These are phyloP conservation scores for Linnemannia zychae DNA, from an alignment of 192 early-diverging fungal genomes.

Conservation along the genomic window DNA sequence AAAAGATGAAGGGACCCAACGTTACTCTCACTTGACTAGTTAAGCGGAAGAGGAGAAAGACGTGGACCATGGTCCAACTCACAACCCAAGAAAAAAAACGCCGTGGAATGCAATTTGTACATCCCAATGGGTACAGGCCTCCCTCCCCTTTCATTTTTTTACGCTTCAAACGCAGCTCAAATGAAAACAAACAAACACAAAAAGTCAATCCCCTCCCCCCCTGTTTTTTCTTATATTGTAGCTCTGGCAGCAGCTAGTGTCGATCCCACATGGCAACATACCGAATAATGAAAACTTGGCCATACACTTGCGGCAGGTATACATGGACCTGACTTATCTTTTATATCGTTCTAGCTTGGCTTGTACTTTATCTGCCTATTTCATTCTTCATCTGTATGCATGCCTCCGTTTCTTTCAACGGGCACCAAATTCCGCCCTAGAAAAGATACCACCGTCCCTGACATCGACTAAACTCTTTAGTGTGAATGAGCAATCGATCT, in stretches of 20 bases:
- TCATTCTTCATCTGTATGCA: neutral
- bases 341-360: too few species aligned
- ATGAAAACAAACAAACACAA: neutral
- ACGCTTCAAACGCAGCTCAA: neutral
- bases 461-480: neutral
- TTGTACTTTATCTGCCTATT: too few species aligned
- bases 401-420: neutral
- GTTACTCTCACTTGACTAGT: neutral
- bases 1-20: neutral
- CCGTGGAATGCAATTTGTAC: constrained; percentile 6
- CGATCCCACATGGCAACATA: constrained; percentile 5
- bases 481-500: neutral
- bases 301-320: too few species aligned
- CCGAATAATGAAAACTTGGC: neutral
- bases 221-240: neutral
- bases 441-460: neutral
- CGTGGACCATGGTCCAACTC: neutral
- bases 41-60: neutral
- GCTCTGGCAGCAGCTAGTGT: neutral
- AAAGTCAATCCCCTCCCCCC: neutral
- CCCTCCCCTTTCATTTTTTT: neutral
- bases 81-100: neutral
- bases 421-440: too few species aligned
- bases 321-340: too few species aligned
- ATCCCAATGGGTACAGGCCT: neutral